Evolutionary conservation across 345 rosid species (phyloP), one percentile per base, ranked within the genome.

Genomic region (Cardamine resedifolia): DNA sequence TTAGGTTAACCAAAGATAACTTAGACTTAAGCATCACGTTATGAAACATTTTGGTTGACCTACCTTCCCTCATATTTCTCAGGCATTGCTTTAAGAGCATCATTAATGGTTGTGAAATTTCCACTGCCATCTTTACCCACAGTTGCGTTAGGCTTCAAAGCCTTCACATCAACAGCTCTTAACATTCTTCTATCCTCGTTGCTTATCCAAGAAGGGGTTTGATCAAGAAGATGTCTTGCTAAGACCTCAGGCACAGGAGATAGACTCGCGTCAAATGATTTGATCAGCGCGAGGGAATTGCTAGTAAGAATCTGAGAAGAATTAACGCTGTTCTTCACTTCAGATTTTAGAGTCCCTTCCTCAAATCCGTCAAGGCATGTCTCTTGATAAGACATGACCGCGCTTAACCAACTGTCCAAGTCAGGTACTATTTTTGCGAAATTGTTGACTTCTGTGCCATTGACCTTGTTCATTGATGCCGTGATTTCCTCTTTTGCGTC

Each of bases 71-170:
- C 50, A 44, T 79, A 78, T 57, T 79, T 82, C 38, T 64, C 50
- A 21, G 98, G 98, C 70, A 90, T 76, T 36, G 88, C 88, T 2
- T 58, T 79, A 39, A 92, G 68, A 36, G 98, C 98, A 15, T 71
- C 95, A 2, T 72, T 63, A 57, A 92, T 85, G 14, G 90, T 85
- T 24, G 79, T 82, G 79, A 84, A 92, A 10, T 89, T 48, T 64
- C 96, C 98, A 52, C 92, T 88, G 1, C 96, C 95, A 58, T 90
- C 96, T 79, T 92, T 85, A 0, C 96, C 96, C 19, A 92, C 98
- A 0, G 78, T 79, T 0, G 83, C 84, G 24, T 88, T 71, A 6
- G 96, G 92, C 2, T 41, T 80, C 49, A 81, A 85, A 47, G 69
- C 70, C 1, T 71, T 80, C 3, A 28, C 12, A 11, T 62, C 68